These are phyloP conservation scores for Cryphonectria japonica DNA, from an alignment of 2,329 filamentous ascomycete genomes.

Conservation along the genomic window DNA sequence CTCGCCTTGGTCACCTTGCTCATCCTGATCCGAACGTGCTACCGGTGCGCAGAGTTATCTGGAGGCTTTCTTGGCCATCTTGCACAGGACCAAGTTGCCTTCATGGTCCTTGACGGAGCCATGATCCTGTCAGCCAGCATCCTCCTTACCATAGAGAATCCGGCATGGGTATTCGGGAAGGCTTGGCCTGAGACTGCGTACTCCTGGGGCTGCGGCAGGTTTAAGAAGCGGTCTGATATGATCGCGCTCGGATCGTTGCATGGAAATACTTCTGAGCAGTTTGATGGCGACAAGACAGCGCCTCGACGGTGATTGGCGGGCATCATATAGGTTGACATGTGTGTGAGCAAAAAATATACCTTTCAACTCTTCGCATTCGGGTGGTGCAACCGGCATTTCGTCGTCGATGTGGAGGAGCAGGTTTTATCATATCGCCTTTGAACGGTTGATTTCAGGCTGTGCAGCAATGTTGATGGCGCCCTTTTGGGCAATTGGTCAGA, in stretches of 20 bases:
- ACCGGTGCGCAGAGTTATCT: slow-evolving; percentile 58
- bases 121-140: slow-evolving; percentile 49
- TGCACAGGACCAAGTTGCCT: slow-evolving; percentile 46
- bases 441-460: neutral
- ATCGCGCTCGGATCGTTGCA: slow-evolving; percentile 8
- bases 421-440: neutral
- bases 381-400: neutral
- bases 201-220: neutral
- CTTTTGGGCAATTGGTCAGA: neutral
- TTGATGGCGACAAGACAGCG: neutral
- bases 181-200: slow-evolving; percentile 5
- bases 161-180: slow-evolving; percentile 4
- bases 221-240: neutral
- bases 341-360: neutral
- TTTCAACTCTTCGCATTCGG: neutral
- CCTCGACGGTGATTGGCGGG: neutral
- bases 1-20: slow-evolving; percentile 39
- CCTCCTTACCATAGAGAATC: slow-evolving; percentile 26
- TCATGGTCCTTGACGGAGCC: slow-evolving; percentile 50
- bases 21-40: slow-evolving; percentile 59
- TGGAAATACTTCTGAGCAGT: slow-evolving; percentile 6
- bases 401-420: neutral
- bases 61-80: slow-evolving; percentile 55
- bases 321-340: no score
- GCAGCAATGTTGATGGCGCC: neutral